Base-by-base conservation (phyloP, 768 basidiomycete genomes). In the Amanita muscaria region DNA sequence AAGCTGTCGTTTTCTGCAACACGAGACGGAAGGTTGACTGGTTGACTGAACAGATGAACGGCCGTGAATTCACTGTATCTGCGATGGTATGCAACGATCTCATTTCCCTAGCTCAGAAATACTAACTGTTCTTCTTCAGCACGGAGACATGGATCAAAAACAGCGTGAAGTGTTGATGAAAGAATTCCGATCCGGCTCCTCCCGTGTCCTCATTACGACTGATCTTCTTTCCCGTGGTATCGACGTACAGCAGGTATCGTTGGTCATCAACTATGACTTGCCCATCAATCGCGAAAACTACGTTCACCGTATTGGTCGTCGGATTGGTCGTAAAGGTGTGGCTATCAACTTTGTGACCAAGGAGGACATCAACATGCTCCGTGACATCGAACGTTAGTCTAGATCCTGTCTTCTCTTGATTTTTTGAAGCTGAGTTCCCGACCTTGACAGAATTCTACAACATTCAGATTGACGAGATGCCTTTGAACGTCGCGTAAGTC, bases 1-100 rank as follows among this genome's bases (percentile, higher is more conserved):
- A 98, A 64, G 92, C 94, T 45, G 94, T 97, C 70, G 97, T 99
- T 67, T 99, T 99, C 78, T 98, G 94, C 74, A 97, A 97, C 74
- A 97, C 94, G 40, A 77, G 90, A 60, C 77, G 94, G 72, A 99
- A 99, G 80, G 90, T 99, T 54, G 94, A 99, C 70, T 92, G 90
- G 90, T 68, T 99, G 60, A 97, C 94, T 16, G 91, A 97, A 67
- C 93, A 96, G 76, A 90, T 99, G 83, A 88, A 88, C 65, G 76
- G 74, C 29, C 78, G 92, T 51, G 92, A 99, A 67, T 99, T 98
- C 66, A 98, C 96, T 48, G 94, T 97, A 35, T 90, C 89, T 49
- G 90, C 91, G 51, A 94, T 96, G 88, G 90, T 88, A 43, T 54
- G 82, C 66, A 21, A 36, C 40, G 42, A n/a, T n/a, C n/a, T n/a